phyloP scores from a whole-genome alignment of 2,329 filamentous ascomycete genomes.

The Hypoxylon sp. region DNA sequence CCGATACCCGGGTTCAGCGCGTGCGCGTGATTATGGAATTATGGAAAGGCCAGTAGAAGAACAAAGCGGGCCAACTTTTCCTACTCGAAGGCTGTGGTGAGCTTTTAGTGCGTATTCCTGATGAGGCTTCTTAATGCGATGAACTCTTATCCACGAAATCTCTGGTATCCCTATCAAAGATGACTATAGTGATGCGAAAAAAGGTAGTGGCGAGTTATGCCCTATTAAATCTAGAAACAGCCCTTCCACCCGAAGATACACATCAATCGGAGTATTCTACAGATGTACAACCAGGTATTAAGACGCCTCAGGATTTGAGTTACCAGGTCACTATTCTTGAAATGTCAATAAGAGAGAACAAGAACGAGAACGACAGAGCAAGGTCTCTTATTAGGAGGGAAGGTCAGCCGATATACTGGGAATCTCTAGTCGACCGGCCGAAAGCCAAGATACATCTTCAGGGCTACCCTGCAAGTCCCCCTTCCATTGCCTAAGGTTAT shows the following conservation, averaged over 20 bases:
- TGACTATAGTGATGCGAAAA: neutral
- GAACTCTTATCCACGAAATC: neutral
- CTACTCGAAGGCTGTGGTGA: neutral
- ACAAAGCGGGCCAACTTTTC: neutral
- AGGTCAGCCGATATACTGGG: neutral
- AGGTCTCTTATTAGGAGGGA: neutral
- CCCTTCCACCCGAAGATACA: neutral
- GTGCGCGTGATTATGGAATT: constrained; percentile 10
- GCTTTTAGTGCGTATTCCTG: constrained; percentile 1
- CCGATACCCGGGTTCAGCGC: constrained; percentile 21
- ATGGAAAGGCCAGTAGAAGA: neutral
- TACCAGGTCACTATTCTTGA: neutral
- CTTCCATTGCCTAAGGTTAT: constrained; percentile 1
- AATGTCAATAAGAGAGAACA: neutral
- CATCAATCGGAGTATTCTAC: neutral
- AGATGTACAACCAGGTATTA: neutral
- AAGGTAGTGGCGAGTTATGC: neutral
- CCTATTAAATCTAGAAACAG: neutral
- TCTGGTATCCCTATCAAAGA: neutral
- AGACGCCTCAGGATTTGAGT: neutral
- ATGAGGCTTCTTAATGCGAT: neutral
- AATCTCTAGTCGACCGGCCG: neutral
- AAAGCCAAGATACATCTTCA: constrained; percentile 1
- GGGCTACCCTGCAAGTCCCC: constrained; percentile 1
- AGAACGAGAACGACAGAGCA: neutral